phyloP scores from a whole-genome alignment of 129 eudicot genomes.

The Tagetes erecta region DNA sequence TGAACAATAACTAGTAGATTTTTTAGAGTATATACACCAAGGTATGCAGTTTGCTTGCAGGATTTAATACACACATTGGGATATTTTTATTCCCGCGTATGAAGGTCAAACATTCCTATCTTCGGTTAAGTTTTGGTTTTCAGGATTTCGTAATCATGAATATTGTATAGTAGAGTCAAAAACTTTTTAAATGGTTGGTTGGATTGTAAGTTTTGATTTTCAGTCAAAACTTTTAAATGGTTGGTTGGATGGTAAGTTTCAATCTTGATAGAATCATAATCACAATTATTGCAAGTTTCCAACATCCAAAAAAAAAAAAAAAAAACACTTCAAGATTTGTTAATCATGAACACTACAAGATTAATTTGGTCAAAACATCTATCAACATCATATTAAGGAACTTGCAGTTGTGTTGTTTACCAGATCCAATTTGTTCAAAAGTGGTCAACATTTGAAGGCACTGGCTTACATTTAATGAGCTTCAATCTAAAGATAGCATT shows the following conservation, averaged over 20 bases:
- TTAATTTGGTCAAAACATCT: neutral
- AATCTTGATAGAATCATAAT: neutral
- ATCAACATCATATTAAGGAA: neutral
- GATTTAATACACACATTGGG: no score
- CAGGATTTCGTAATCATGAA: slow-evolving; percentile 12
- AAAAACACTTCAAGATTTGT: neutral
- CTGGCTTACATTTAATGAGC: slow-evolving; percentile 20
- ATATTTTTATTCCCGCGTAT: no score
- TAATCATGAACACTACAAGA: neutral
- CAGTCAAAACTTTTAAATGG: neutral
- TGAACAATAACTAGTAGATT: no score
- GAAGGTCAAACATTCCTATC: no score
- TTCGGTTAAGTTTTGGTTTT: neutral
- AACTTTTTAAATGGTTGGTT: neutral
- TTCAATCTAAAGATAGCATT: slow-evolving; percentile 18
- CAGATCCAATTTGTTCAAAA: neutral
- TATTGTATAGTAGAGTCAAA: neutral
- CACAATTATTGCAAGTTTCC: no score
- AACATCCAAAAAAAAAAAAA: no score
- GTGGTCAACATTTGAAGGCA: neutral
- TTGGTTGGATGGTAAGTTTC: neutral
- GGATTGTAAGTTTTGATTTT: neutral
- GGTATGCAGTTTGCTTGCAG: no score
- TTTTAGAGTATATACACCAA: no score
- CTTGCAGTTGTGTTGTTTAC: neutral